Evolutionary conservation across 106 monocot genomes (phyloP), one percentile per base, ranked within the genome.

Genomic region (Alisma plantagoaquatica): DNA sequence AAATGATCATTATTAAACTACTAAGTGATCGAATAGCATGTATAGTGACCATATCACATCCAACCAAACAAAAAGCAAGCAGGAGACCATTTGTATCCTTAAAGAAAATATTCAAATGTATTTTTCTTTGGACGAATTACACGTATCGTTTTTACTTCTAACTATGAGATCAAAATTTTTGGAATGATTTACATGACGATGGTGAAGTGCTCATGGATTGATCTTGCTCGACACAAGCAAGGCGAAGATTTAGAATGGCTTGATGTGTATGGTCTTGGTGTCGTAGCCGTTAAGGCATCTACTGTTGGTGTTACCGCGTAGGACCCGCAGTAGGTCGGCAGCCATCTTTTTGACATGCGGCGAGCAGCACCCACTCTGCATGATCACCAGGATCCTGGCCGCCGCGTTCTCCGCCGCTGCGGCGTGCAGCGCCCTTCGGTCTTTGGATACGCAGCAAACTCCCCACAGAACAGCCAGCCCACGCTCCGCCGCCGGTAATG

Each of bases 261-360:
- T 11, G 43, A 44, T 44, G 14, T 44, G 43, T 15, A 10, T 44
- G 43, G 43, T 44, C 43, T 44, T 44, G 43, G 43, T n/a, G 43
- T 44, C 43, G 43, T 44, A 44, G 43, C 43, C n/a, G n/a, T n/a
- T 44, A n/a, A n/a, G 52, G 43, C 16, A 19, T 15, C 43, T 19
- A 19, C 43, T 19, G 17, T 44, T 44, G 43, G 43, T 3, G 43
- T 5, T 44, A 19, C 0, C 10, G 4, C 43, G 3, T 19, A 44
- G 14, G 11, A 44, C 10, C 43, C 20, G 16, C 17, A 44, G 43
- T 19, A 44, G 43, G 43, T 44, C 43, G 43, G 17, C 43, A 3
- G 17, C 43, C 43, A 44, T 44, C 43, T 4, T 15, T 20, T 20
- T 3, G 43, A 20, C 1, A 4, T 15, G 17, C 5, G 43, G 5